These are phyloP conservation scores for Aquilaria sinensis DNA, from an alignment of 345 rosid species.

Conservation along the genomic window DNA sequence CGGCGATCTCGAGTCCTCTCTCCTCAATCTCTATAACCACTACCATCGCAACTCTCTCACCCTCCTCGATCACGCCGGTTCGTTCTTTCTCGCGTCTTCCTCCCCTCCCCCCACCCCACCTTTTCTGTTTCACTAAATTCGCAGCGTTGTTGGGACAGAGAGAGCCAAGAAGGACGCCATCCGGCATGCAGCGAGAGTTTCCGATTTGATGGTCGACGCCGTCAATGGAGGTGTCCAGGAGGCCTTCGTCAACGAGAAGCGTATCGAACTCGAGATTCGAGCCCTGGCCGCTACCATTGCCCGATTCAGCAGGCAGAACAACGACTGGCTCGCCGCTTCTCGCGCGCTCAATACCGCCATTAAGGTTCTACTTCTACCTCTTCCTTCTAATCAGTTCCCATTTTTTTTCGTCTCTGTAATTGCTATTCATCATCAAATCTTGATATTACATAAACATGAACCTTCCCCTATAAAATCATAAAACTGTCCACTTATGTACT, in stretches of 20 bases:
- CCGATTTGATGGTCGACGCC: conserved; percentile 70
- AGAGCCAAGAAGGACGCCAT: conserved; percentile 75
- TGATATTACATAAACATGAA: too few species aligned
- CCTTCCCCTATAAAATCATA: too few species aligned
- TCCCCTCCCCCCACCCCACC: background rate
- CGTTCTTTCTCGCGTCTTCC: background rate
- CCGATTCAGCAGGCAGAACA: conserved; percentile 66
- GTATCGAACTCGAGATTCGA: conserved; percentile 76
- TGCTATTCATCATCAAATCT: background rate
- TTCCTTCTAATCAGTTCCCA: background rate
- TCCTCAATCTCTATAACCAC: conserved; percentile 48
- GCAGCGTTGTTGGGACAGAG: conserved; percentile 25
- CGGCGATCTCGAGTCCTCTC: conserved; percentile 50
- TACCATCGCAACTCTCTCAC: conserved; percentile 51
- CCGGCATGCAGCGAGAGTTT: conserved; percentile 46
- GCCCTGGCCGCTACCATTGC: conserved; percentile 48
- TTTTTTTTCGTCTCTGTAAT: background rate
- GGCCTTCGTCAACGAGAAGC: conserved; percentile 67
- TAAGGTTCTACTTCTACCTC: conserved; percentile 36
- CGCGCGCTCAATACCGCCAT: conserved; percentile 69
- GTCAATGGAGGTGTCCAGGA: conserved; percentile 87
- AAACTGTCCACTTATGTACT: too few species aligned
- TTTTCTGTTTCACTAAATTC: background rate
- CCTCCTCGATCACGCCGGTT: conserved; percentile 64
- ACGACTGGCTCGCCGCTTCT: conserved; percentile 76